Evolutionary conservation across 129 eudicot species (phyloP), one percentile per base, ranked within the genome.

Genomic region (Flaveria trinervia): DNA sequence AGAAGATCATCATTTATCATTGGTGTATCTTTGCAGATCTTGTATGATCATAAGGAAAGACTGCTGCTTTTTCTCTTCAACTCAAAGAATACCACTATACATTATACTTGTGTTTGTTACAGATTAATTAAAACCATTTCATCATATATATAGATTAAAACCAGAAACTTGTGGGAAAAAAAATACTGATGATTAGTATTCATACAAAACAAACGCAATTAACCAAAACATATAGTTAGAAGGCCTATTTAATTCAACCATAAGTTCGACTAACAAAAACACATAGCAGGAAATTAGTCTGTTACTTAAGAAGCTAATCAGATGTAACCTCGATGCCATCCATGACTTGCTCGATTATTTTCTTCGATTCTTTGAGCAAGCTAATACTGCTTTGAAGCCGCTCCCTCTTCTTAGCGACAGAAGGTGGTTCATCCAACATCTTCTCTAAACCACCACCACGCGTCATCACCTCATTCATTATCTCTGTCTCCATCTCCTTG

Each of bases 331-430:
- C 68, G 15, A 64, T 30, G 68, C 17, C 45, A 15, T 64, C 68
- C 68, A 64, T 64, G 45, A 64, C 68, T 30, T 64, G 41, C 15
- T 64, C 68, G 11, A 64, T 64, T 28, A 64, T 64, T 64, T 64
- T 36, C 16, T 64, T 64, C 8, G 68, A 64, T 64, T 64, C 22
- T 30, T 64, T 33, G 12, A 64, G 45, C 44, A 64, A 30, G 12
- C 22, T 14, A 28, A 83, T 43, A 13, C 86, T 83, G 7, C 39
- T 60, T 20, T 75, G 65, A 2, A 83, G 80, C 36, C 26, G 20
- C 77, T 78, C 80, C 70, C 86, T 61, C 70, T 74, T 69, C 17
- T 13, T 26, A 2, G 80, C 80, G 20, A 64, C 45, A 15, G 68
- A 30, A 16, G 68, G 5, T 5, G 68, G 68, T 30, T 64, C 68